A percentile compares a stretch with the other conserved stretches of the same genome.
These are phyloP conservation scores for Backusella westeae DNA, from an alignment of 192 early-diverging fungal species.

Conservation along the genomic window DNA sequence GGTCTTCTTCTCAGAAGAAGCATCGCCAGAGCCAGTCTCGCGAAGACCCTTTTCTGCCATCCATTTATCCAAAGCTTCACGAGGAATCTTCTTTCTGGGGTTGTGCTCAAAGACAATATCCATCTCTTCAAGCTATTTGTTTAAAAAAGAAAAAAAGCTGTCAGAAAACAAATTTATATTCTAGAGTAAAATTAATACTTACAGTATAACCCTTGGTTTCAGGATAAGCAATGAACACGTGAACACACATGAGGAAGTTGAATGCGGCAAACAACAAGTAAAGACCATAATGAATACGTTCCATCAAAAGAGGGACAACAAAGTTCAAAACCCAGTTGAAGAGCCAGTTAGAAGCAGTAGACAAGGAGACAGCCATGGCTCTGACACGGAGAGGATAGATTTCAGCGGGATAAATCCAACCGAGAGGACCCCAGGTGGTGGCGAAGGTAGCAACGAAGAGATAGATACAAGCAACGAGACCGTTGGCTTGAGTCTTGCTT, in stretches of 20 bases:
- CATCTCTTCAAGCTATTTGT: slow-evolving; percentile 28
- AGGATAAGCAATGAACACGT: slow-evolving; percentile 70
- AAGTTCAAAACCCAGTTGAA: slow-evolving; percentile 82
- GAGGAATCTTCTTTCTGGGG: slow-evolving; percentile 25
- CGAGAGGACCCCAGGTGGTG: slow-evolving; percentile 88
- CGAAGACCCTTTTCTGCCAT: slow-evolving; percentile 17
- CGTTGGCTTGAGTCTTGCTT: slow-evolving; percentile 27
- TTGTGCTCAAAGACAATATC: slow-evolving; percentile 27
- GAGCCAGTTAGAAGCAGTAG: slow-evolving; percentile 90
- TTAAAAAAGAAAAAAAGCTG: background rate
- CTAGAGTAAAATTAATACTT: background rate
- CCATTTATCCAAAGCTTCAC: slow-evolving; percentile 8
- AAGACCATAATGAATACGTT: slow-evolving; percentile 61
- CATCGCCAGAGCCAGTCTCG: background rate
- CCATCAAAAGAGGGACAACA: slow-evolving; percentile 69
- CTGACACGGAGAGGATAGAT: slow-evolving; percentile 90
- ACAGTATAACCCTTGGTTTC: slow-evolving; percentile 80
- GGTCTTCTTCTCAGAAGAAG: slow-evolving; percentile 6
- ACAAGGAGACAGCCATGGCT: slow-evolving; percentile 79
- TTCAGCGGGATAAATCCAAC: slow-evolving; percentile 91
- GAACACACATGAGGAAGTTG: slow-evolving; percentile 55
- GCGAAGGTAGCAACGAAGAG: slow-evolving; percentile 84
- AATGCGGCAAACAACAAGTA: slow-evolving; percentile 72
- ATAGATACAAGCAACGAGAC: slow-evolving; percentile 73
- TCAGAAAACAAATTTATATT: background rate